Evolutionary conservation across 108 stramenopile species (phyloP).

Genomic region (Cyclotella distinguenda): DNA sequence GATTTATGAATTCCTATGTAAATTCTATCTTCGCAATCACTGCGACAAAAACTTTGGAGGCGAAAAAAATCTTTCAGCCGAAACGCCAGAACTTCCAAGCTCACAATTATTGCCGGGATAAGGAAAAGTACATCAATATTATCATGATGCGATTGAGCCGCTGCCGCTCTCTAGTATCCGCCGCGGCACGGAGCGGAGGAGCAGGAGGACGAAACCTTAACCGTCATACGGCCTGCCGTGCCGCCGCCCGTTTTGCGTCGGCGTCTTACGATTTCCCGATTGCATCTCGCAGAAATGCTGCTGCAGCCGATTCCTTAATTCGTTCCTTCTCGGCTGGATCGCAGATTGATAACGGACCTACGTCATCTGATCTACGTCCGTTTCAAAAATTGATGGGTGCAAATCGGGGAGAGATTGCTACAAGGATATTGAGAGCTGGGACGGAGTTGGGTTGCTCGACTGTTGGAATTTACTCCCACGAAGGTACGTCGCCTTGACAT

Average conservation of each 20-base stretch:
- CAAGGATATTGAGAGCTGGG: slow-evolving; percentile 73
- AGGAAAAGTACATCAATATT: no score
- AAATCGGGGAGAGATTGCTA: slow-evolving; percentile 81
- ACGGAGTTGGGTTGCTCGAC: slow-evolving; percentile 76
- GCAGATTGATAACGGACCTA: slow-evolving; percentile 4
- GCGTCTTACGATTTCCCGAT: neutral
- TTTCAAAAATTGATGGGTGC: slow-evolving; percentile 88
- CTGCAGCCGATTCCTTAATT: neutral
- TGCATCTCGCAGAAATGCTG: neutral
- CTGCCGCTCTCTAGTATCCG: slow-evolving; percentile 12
- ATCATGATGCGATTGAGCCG: slow-evolving; percentile 5
- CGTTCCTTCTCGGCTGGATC: slow-evolving; percentile 12
- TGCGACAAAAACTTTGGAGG: no score
- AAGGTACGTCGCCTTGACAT: slow-evolving; percentile 46
- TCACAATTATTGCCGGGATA: no score
- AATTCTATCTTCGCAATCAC: no score
- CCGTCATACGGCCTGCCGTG: neutral
- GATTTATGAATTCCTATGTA: no score
- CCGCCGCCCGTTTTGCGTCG: neutral
- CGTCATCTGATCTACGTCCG: slow-evolving; percentile 22
- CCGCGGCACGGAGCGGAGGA: neutral
- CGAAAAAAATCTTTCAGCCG: no score
- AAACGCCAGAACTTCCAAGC: no score
- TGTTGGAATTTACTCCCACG: slow-evolving; percentile 86
- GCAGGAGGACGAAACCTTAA: neutral